Evolutionary conservation across 2,329 filamentous ascomycete species (phyloP).

Genomic region (Epichloe hybrida): DNA sequence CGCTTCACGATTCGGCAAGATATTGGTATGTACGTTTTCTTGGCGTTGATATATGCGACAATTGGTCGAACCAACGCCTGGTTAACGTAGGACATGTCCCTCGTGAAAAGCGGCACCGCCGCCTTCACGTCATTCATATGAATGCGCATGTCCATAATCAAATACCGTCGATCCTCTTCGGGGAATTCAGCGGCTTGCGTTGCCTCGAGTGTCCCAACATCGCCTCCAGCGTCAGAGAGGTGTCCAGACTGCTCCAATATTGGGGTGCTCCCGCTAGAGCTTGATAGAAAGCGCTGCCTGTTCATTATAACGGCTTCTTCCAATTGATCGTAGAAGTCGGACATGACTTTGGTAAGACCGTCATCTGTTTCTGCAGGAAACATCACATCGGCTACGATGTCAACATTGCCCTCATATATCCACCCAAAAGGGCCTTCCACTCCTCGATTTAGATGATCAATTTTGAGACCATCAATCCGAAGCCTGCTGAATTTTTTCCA

Average conservation of each 20-base stretch:
- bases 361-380: conserved; percentile 81
- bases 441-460: conserved; percentile 89
- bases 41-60: conserved; percentile 94
- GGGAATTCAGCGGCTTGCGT: conserved; percentile 6
- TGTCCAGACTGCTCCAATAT: conserved; percentile 19
- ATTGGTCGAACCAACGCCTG: conserved; percentile 91
- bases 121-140: conserved; percentile 92
- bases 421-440: conserved; percentile 91
- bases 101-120: conserved; percentile 82
- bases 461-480: conserved; percentile 83
- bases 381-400: conserved; percentile 92
- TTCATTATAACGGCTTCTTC: conserved; percentile 83
- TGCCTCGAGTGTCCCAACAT: conserved; percentile 4
- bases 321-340: conserved; percentile 92
- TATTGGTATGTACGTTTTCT: conserved; percentile 89
- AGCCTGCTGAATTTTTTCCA: conserved; percentile 97
- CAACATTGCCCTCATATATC: conserved; percentile 95
- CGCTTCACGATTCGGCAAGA: conserved; percentile 89
- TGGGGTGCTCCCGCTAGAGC: conserved; percentile 20
- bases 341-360: conserved; percentile 83
- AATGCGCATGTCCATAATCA: conserved; percentile 90
- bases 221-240: conserved; percentile 17
- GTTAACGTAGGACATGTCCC: conserved; percentile 87
- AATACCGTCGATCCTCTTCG: conserved; percentile 57
- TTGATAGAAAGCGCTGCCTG: conserved; percentile 48